Evolutionary conservation across 2,329 filamentous ascomycete genomes (phyloP).

Genomic region (Xylaria sp.): DNA sequence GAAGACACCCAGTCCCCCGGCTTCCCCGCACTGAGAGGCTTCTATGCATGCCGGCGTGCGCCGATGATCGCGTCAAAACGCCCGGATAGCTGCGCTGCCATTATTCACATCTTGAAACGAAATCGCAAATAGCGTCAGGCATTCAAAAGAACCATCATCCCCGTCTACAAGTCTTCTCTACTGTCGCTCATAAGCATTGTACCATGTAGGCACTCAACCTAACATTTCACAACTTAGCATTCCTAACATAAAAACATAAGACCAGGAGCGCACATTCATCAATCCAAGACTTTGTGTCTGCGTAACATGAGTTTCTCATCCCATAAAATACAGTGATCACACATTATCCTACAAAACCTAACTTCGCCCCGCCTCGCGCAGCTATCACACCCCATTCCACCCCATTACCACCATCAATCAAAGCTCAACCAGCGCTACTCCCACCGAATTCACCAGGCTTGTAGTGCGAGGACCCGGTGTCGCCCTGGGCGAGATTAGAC

Average conservation of each 20-base stretch:
- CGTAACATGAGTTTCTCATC: neutral
- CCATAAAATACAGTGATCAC: neutral
- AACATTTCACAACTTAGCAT: no score
- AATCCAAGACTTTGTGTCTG: neutral
- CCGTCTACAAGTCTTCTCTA: no score
- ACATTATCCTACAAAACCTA: neutral
- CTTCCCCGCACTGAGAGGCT: conserved; percentile 21
- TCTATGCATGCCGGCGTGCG: neutral
- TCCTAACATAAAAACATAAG: no score
- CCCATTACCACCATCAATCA: neutral
- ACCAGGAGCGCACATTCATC: neutral
- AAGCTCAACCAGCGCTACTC: conserved; percentile 18
- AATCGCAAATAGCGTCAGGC: no score
- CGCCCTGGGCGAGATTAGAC: conserved; percentile 26
- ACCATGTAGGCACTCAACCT: no score
- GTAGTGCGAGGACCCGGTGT: conserved; percentile 29
- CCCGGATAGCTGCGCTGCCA: no score
- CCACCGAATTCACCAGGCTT: conserved; percentile 21
- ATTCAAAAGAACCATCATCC: no score
- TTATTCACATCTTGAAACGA: no score
- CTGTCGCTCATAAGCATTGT: no score
- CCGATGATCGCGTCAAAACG: neutral
- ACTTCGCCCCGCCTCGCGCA: neutral
- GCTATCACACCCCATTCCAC: no score
- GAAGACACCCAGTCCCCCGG: neutral